A percentile compares a stretch with the other conserved stretches of the same genome.
Evolutionary conservation across 2,329 filamentous ascomycete species (phyloP).

Genomic region (Pyricularia sp.): DNA sequence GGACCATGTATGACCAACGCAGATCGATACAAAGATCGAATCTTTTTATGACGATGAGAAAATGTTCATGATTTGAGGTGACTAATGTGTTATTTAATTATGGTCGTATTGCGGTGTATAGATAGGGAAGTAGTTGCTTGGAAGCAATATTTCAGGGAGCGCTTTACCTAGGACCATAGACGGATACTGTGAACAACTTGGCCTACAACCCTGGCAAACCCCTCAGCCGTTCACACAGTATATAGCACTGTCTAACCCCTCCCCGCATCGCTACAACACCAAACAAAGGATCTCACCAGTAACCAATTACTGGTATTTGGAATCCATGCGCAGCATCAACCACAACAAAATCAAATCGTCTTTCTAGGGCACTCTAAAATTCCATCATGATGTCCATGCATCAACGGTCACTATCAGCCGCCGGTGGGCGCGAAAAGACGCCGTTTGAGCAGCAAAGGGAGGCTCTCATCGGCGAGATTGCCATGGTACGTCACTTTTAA

Average conservation of each 20-base stretch:
- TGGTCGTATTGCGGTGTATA: neutral
- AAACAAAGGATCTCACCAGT: neutral
- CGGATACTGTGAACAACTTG: no score
- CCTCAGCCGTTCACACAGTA: neutral
- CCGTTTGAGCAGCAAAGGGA: conserved; percentile 74
- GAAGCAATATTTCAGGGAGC: no score
- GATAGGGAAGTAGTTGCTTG: no score
- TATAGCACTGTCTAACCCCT: neutral
- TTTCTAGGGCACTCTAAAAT: neutral
- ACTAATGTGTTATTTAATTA: neutral
- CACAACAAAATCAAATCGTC: neutral
- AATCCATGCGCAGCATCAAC: neutral
- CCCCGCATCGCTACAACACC: neutral
- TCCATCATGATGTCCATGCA: neutral
- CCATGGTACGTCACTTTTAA: conserved; percentile 39
- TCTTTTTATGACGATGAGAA: neutral
- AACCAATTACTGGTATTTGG: neutral
- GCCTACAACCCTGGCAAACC: neutral
- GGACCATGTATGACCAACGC: neutral
- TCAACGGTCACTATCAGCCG: conserved; percentile 2
- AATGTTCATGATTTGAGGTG: neutral
- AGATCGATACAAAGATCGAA: neutral
- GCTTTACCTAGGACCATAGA: no score
- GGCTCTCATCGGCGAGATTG: conserved; percentile 62
- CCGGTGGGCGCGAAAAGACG: conserved; percentile 34